Conservation (phyloP, 1,284 basidiomycete genomes). For the Ceratobasidium sp. region DNA sequence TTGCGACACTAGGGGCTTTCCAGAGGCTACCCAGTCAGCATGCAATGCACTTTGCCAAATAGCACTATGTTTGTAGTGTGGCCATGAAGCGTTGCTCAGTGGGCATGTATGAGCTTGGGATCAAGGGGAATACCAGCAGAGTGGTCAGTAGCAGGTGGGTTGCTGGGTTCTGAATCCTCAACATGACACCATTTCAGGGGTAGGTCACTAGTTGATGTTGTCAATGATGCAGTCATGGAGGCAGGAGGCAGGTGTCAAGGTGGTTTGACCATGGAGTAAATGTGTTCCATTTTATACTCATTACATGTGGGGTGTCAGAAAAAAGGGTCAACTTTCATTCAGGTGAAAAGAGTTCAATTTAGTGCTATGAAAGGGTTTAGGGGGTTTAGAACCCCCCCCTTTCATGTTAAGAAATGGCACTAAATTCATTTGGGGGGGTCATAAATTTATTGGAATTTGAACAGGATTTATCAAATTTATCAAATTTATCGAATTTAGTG, state of each 20-base stretch:
- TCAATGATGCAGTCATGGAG: not conserved
- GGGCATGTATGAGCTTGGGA: not conserved
- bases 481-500: too few relatives aligned
- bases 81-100: not conserved
- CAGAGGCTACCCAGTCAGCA: not conserved
- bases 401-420: too few relatives aligned
- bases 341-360: too few relatives aligned
- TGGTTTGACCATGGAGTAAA: too few relatives aligned
- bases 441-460: too few relatives aligned
- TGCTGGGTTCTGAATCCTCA: not conserved
- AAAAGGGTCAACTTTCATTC: too few relatives aligned
- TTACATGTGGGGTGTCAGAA: not conserved
- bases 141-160: not conserved
- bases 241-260: too few relatives aligned
- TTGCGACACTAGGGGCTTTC: not conserved
- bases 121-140: not conserved
- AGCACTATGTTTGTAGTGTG: constrained; percentile 6
- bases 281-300: not conserved
- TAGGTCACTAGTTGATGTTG: not conserved
- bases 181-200: not conserved
- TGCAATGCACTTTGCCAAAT: not conserved
- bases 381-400: too few relatives aligned
- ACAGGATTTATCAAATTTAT: too few relatives aligned
- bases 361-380: too few relatives aligned
- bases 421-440: too few relatives aligned